Percentiles rank a stretch among this genome's conserved stretches.
These are phyloP conservation scores for Marchantia paleacea DNA, from an alignment of 225 moss, liverwort and hornwort species.

Conservation along the genomic window DNA sequence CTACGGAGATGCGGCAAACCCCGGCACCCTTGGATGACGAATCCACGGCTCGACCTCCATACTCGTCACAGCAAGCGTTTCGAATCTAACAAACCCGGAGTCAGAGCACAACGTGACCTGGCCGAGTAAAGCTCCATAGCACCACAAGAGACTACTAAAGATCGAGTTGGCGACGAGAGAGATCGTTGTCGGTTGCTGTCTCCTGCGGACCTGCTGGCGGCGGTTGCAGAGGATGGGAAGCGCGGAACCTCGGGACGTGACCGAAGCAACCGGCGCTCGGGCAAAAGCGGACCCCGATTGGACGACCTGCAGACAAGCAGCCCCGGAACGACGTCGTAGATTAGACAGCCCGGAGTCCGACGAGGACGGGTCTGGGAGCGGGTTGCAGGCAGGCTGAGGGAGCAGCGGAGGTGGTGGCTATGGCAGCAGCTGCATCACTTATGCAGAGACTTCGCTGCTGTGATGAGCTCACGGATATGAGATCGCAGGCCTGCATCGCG, in stretches of 20 bases:
- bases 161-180: too few species aligned
- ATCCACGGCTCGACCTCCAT: too few species aligned
- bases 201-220: conserved; percentile 19
- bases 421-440: neutral
- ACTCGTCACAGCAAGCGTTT: too few species aligned
- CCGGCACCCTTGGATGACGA: too few species aligned
- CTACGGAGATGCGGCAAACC: too few species aligned
- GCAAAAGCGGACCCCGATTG: neutral
- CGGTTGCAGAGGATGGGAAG: conserved; percentile 4
- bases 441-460: neutral
- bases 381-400: neutral
- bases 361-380: neutral
- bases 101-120: too few species aligned
- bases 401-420: conserved; percentile 5
- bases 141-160: too few species aligned
- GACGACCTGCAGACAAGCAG: neutral
- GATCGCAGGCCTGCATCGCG: neutral
- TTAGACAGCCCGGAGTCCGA: neutral
- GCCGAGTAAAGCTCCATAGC: too few species aligned
- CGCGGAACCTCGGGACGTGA: neutral
- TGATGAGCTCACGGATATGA: neutral
- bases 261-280: conserved; percentile 5
- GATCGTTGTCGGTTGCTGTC: conserved; percentile 19
- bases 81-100: too few species aligned
- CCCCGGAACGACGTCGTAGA: neutral